A percentile compares a stretch with the other conserved stretches of the same genome.
phyloP scores from a whole-genome alignment of 1,284 basidiomycete genomes.

The Irpex sp. region DNA sequence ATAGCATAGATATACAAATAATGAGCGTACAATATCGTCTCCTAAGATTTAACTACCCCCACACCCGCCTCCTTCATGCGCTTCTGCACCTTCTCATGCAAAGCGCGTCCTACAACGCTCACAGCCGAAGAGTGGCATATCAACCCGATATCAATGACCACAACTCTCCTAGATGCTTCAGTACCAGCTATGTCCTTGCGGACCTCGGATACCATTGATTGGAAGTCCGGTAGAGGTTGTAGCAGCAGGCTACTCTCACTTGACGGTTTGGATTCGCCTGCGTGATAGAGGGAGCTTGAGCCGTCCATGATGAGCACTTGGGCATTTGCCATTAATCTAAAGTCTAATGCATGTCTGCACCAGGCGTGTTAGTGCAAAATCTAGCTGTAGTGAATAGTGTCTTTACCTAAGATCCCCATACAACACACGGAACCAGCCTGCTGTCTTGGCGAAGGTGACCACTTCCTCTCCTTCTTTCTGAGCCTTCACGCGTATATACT shows the following conservation, averaged over 20 bases:
- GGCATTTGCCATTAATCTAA: constrained; percentile 66
- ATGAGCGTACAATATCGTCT: neutral
- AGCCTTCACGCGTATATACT: constrained; percentile 47
- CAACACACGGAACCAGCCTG: constrained; percentile 76
- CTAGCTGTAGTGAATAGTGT: neutral
- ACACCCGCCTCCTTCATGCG: neutral
- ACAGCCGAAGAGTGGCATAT: constrained; percentile 54
- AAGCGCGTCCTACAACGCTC: constrained; percentile 40
- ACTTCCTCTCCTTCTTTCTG: constrained; percentile 39
- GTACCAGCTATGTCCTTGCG: constrained; percentile 34
- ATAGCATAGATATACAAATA: neutral
- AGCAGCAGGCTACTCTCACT: constrained; percentile 34
- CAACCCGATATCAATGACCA: constrained; percentile 57
- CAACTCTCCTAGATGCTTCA: constrained; percentile 38
- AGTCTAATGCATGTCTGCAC: constrained; percentile 36
- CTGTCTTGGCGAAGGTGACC: constrained; percentile 70
- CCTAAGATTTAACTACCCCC: neutral
- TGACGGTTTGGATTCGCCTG: constrained; percentile 14
- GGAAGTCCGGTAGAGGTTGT: constrained; percentile 60
- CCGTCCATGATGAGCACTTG: constrained; percentile 68
- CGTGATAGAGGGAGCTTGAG: constrained; percentile 53
- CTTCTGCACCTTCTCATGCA: constrained; percentile 31
- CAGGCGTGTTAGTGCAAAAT: no score
- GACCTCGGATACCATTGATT: constrained; percentile 42
- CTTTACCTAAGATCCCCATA: constrained; percentile 62